These are phyloP conservation scores for Coemansia sp. DNA, from an alignment of 192 early-diverging fungal genomes.

Conservation along the genomic window DNA sequence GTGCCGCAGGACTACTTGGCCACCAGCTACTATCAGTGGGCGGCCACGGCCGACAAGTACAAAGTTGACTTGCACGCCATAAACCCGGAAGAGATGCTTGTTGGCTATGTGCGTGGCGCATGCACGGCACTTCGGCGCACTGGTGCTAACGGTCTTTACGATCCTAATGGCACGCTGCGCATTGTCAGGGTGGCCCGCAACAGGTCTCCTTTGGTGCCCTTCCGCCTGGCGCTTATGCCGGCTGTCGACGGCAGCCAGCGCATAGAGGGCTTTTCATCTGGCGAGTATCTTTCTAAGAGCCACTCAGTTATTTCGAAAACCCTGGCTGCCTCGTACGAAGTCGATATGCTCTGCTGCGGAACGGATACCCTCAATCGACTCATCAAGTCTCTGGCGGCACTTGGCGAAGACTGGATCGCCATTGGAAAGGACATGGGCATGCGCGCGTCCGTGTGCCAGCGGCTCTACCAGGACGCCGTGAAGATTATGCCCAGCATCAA, in stretches of 20 bases:
- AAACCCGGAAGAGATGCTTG: constrained; percentile 1
- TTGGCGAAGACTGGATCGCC: neutral
- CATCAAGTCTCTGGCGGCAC: neutral
- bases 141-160: constrained; percentile 3
- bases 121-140: constrained; percentile 8
- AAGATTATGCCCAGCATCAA: constrained; percentile 1
- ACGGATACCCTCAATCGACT: constrained; percentile 1
- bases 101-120: neutral
- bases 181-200: neutral
- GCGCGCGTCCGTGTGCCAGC: neutral
- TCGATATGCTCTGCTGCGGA: neutral
- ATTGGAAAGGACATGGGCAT: constrained; percentile 10
- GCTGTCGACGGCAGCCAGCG: neutral
- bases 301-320: neutral
- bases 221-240: neutral
- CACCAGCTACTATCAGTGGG: neutral
- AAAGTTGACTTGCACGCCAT: neutral
- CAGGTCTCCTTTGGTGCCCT: neutral
- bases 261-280: neutral
- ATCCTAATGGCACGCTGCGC: constrained; percentile 1
- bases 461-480: neutral
- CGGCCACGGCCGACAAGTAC: neutral
- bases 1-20: neutral
- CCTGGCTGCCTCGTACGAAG: neutral
- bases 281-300: neutral